Conservation (phyloP, 2,329 filamentous ascomycete species). For the Teratosphaeria zuluensis region DNA sequence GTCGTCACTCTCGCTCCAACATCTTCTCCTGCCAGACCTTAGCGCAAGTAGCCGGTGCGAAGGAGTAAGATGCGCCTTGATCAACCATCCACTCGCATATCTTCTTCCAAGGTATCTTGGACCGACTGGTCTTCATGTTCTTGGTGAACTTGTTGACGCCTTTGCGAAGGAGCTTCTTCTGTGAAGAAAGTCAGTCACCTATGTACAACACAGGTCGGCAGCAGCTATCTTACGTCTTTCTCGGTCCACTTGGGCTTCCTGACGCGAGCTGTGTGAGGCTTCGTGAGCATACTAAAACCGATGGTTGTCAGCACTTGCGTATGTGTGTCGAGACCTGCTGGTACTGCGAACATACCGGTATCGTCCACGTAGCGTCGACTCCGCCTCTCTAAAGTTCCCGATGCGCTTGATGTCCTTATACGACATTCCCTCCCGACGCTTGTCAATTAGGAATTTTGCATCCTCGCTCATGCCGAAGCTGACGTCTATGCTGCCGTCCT, state of each 20-base stretch:
- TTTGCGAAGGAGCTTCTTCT: constrained; percentile 20
- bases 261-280: constrained; percentile 51
- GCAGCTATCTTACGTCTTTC: constrained; percentile 48
- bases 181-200: constrained; percentile 6
- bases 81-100: constrained; percentile 44
- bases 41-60: constrained; percentile 53
- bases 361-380: constrained; percentile 63
- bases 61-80: constrained; percentile 48
- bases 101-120: constrained; percentile 50
- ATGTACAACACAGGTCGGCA: neutral
- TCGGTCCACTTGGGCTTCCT: constrained; percentile 56
- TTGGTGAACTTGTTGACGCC: constrained; percentile 12
- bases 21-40: constrained; percentile 48
- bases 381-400: constrained; percentile 52
- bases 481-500: neutral
- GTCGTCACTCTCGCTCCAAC: neutral
- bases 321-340: neutral
- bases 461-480: neutral
- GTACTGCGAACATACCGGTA: constrained; percentile 34
- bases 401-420: constrained; percentile 54
- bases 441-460: constrained; percentile 35
- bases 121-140: neutral
- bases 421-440: constrained; percentile 47
- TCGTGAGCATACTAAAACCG: constrained; percentile 45
- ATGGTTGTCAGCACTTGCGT: neutral